Conservation (phyloP, 1,139 yeast genomes). For the Kurtzmaniella quercitrusa region DNA sequence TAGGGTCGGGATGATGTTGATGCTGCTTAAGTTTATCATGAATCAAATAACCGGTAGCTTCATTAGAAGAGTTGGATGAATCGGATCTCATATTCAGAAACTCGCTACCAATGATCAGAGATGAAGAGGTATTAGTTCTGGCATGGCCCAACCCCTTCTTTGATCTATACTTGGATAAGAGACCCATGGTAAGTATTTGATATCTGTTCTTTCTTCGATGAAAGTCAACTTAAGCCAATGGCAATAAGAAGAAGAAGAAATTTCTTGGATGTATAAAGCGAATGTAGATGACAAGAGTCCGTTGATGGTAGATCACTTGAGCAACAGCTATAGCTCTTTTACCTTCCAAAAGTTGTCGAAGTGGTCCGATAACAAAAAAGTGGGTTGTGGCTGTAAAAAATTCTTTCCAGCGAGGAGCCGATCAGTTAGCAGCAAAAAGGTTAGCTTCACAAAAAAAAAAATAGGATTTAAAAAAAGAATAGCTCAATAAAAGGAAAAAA, state of each 20-base stretch:
- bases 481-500: not conserved
- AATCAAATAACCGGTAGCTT: conserved; percentile 10
- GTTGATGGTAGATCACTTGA: not conserved
- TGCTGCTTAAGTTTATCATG: not conserved
- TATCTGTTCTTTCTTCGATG: too few species aligned
- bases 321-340: not conserved
- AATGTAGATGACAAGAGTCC: too few species aligned
- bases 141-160: conserved; percentile 9
- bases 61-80: conserved; percentile 31
- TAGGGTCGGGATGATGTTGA: not conserved
- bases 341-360: not conserved
- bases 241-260: not conserved
- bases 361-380: not conserved
- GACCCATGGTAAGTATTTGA: too few species aligned
- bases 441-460: not conserved
- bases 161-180: conserved; percentile 17
- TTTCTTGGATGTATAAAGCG: not conserved
- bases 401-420: not conserved
- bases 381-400: not conserved
- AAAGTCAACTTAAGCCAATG: too few species aligned
- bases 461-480: not conserved
- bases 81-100: conserved; percentile 30
- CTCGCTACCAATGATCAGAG: conserved; percentile 27
- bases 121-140: conserved; percentile 12
- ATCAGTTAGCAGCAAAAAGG: not conserved